Evolutionary conservation across 495 filamentous ascomycete species (phyloP).

Genomic region (Oidiodendron maius): DNA sequence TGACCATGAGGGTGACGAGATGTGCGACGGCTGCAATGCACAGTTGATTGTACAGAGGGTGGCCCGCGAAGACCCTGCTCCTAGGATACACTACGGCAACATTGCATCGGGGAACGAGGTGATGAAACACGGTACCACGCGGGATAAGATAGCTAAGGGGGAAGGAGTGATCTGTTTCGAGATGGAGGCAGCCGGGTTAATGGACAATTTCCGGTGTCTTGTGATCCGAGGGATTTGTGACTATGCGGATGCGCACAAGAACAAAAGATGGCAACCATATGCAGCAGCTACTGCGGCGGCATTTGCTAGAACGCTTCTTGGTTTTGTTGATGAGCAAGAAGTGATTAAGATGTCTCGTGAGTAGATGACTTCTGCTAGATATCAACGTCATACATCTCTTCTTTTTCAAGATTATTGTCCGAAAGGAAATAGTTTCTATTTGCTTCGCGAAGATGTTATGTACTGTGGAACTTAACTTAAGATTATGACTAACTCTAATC

Average conservation of each 20-base stretch:
- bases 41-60: neutral
- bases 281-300: no score
- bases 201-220: slow-evolving; percentile 28
- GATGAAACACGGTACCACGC: slow-evolving; percentile 13
- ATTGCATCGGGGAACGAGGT: slow-evolving; percentile 9
- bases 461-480: no score
- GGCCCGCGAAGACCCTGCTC: neutral
- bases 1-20: slow-evolving; percentile 28
- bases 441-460: no score
- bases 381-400: no score
- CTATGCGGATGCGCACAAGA: slow-evolving; percentile 39
- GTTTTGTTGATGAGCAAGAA: slow-evolving; percentile 16
- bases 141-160: slow-evolving; percentile 5
- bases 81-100: slow-evolving; percentile 2
- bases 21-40: neutral
- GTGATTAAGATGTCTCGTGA: slow-evolving; percentile 2
- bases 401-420: no score
- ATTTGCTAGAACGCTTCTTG: slow-evolving; percentile 23
- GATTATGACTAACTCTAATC: no score
- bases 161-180: slow-evolving; percentile 29
- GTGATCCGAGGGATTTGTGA: slow-evolving; percentile 36
- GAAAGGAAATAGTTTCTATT: no score
- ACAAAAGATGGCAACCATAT: slow-evolving; percentile 30
- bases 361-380: neutral
- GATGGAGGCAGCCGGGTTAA: no score